Percentiles rank a stretch among this genome's conserved stretches.
These are phyloP conservation scores for Sclerotinia glacialis DNA, from an alignment of 2,329 filamentous ascomycete genomes.

Conservation along the genomic window DNA sequence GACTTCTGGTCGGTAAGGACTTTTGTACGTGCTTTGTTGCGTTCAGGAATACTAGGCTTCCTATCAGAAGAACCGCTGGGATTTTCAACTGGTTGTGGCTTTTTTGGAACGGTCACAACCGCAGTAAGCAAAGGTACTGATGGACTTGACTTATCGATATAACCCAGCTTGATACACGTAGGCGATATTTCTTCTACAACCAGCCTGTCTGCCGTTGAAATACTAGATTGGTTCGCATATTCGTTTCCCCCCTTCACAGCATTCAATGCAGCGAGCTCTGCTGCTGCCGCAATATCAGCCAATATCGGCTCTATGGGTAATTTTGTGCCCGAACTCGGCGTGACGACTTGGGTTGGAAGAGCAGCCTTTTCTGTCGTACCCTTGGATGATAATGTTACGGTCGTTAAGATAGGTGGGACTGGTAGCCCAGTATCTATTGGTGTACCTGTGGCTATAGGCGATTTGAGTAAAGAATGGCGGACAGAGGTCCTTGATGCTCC, in stretches of 20 bases:
- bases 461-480: constrained; percentile 35
- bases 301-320: constrained; percentile 15
- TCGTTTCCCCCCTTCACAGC: neutral
- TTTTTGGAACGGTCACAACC: constrained; percentile 19
- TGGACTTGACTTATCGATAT: constrained; percentile 17
- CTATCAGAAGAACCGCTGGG: neutral
- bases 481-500: constrained; percentile 30
- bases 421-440: constrained; percentile 32
- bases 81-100: neutral
- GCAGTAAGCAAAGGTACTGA: constrained; percentile 19
- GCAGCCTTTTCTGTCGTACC: neutral
- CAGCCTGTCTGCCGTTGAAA: neutral
- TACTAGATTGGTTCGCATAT: no score
- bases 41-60: constrained; percentile 17
- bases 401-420: constrained; percentile 30
- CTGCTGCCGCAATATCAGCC: constrained; percentile 14
- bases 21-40: constrained; percentile 12
- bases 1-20: constrained; percentile 10
- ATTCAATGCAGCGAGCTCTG: constrained; percentile 6
- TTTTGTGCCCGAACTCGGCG: constrained; percentile 12
- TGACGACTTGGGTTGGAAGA: neutral
- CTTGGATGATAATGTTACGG: constrained; percentile 1
- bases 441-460: constrained; percentile 27
- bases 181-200: constrained; percentile 22
- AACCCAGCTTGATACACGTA: constrained; percentile 19